Percentiles rank a stretch among this genome's conserved stretches.
Conservation (phyloP, 805 yeast genomes). For the Suhomyces sp. region DNA sequence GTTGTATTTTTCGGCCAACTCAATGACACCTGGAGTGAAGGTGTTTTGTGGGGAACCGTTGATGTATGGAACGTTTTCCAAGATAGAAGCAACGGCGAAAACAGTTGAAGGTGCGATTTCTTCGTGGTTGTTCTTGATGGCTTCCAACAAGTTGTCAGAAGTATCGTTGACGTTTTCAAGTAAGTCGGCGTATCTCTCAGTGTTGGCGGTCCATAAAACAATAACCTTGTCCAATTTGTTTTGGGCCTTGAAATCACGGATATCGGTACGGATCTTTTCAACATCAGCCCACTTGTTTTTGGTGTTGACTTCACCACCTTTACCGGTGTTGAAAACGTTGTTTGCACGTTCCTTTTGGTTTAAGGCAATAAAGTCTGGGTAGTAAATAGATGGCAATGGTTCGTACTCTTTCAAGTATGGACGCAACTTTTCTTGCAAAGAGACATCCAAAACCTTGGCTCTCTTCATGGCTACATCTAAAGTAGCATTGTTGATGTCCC, state of each 20-base stretch:
- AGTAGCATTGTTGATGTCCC: slow-evolving; percentile 83
- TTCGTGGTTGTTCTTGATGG: slow-evolving; percentile 74
- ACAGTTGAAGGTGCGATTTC: slow-evolving; percentile 93
- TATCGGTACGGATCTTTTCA: slow-evolving; percentile 80
- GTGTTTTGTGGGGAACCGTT: slow-evolving; percentile 98
- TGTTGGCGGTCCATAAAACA: slow-evolving; percentile 95
- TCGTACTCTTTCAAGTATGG: slow-evolving; percentile 56
- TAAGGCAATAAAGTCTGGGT: slow-evolving; percentile 95
- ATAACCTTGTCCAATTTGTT: slow-evolving; percentile 82
- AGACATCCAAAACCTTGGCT: slow-evolving; percentile 82
- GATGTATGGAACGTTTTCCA: slow-evolving; percentile 85
- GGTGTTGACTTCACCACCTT: slow-evolving; percentile 48
- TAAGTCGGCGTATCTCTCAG: slow-evolving; percentile 86
- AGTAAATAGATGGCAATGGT: slow-evolving; percentile 85
- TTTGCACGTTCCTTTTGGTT: slow-evolving; percentile 92
- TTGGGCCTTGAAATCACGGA: slow-evolving; percentile 66
- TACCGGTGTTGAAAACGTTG: slow-evolving; percentile 65
- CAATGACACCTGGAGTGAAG: slow-evolving; percentile 91
- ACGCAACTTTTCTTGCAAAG: slow-evolving; percentile 72
- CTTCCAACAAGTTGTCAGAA: slow-evolving; percentile 67
- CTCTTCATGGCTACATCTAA: slow-evolving; percentile 78
- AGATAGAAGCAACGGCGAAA: slow-evolving; percentile 88
- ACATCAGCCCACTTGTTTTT: slow-evolving; percentile 85
- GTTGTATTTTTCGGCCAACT: slow-evolving; percentile 74
- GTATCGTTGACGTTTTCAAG: slow-evolving; percentile 83